phyloP scores from a whole-genome alignment of 768 basidiomycete species.

The Daedaleopsis nitida region DNA sequence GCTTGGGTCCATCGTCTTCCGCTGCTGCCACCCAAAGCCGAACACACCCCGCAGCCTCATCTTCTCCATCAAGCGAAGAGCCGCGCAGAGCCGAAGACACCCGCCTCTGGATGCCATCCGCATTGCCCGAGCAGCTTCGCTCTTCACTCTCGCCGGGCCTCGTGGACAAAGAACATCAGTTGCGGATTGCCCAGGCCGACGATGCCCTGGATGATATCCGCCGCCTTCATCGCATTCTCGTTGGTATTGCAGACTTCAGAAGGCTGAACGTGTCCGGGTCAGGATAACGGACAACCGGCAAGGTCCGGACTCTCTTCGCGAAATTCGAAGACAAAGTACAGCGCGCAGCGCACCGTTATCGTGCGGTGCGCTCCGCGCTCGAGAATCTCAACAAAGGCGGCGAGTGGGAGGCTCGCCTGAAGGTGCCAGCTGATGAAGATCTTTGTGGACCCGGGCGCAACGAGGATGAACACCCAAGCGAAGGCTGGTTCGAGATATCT shows the following conservation, averaged over 20 bases:
- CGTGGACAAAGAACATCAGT: not conserved
- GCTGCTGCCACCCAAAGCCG: no score
- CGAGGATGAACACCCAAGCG: not conserved
- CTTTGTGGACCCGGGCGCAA: not conserved
- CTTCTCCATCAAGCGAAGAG: no score
- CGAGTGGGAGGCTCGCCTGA: not conserved
- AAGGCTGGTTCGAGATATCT: slow-evolving; percentile 7
- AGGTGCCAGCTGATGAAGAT: not conserved
- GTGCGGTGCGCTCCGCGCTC: not conserved
- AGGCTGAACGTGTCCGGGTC: slow-evolving; percentile 5
- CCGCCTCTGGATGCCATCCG: no score
- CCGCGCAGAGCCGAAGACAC: no score
- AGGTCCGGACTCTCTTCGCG: not conserved
- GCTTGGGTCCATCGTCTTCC: no score
- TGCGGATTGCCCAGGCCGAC: slow-evolving; percentile 9
- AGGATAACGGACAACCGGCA: not conserved
- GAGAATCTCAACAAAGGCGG: not conserved
- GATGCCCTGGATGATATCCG: slow-evolving; percentile 12
- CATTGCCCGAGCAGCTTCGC: no score
- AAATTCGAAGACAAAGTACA: not conserved
- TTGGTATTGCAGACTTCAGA: slow-evolving; percentile 6
- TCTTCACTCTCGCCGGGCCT: no score
- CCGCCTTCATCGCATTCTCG: not conserved
- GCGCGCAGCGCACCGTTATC: not conserved
- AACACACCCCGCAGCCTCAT: no score